Evolutionary conservation across 2,329 filamentous ascomycete genomes (phyloP).

Genomic region (Venturia aucupariae): DNA sequence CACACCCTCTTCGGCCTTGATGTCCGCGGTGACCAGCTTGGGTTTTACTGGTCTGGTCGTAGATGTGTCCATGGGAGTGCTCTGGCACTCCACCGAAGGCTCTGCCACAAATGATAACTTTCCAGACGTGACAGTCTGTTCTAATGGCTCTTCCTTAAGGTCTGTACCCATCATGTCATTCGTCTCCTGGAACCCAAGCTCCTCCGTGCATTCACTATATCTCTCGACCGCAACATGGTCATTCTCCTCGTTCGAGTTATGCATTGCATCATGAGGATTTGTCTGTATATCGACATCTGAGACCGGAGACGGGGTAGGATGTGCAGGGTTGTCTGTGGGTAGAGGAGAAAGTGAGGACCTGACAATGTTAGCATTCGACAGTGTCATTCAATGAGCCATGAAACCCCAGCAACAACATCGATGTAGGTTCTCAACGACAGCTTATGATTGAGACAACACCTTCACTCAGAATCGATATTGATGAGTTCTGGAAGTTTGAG

Average conservation of each 20-base stretch:
- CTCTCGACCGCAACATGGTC: not conserved
- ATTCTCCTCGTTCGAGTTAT: not conserved
- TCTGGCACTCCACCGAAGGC: not conserved
- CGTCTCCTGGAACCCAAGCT: not conserved
- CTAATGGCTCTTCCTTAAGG: not conserved
- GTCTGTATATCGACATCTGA: not conserved
- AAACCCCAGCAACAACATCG: no score
- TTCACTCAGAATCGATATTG: not conserved
- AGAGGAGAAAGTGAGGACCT: not conserved
- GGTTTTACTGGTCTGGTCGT: no score
- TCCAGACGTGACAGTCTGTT: not conserved
- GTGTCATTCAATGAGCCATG: not conserved
- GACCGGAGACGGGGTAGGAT: not conserved
- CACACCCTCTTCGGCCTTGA: not conserved
- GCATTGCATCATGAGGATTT: not conserved
- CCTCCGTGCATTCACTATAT: not conserved
- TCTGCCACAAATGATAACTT: not conserved
- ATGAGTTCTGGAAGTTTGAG: no score
- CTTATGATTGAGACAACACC: not conserved
- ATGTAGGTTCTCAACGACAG: not conserved
- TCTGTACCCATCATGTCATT: not conserved
- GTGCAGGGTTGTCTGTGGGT: not conserved
- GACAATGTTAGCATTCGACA: not conserved
- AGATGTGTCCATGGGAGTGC: not conserved
- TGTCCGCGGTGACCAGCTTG: no score